Evolutionary conservation across 129 eudicot species (phyloP).

Genomic region (Sambucus nigra): DNA sequence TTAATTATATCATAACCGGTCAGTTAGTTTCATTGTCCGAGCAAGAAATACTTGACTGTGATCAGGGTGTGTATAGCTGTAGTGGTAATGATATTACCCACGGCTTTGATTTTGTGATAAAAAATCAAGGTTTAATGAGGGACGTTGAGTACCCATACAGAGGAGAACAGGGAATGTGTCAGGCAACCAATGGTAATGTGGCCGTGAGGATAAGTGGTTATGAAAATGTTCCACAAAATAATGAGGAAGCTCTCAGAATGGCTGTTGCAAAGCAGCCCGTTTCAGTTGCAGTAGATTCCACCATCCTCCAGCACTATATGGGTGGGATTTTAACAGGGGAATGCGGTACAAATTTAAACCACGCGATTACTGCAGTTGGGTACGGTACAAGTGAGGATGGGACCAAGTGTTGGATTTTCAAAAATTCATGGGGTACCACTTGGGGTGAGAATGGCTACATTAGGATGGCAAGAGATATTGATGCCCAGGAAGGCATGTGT

Average conservation of each 20-base stretch:
- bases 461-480: constrained; percentile 27
- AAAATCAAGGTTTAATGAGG: constrained; percentile 28
- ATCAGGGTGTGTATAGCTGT: constrained; percentile 29
- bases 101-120: constrained; percentile 28
- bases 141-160: constrained; percentile 41
- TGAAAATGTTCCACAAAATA: constrained; percentile 35
- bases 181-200: constrained; percentile 25
- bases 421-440: constrained; percentile 46
- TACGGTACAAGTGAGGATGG: constrained; percentile 37
- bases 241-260: constrained; percentile 32
- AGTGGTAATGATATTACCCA: constrained; percentile 27
- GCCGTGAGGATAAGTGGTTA: constrained; percentile 33
- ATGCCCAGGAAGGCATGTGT: constrained; percentile 32
- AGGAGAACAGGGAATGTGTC: constrained; percentile 24
- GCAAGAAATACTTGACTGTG: constrained; percentile 48
- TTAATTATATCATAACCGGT: constrained; percentile 29
- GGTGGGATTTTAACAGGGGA: constrained; percentile 31
- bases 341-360: constrained; percentile 32
- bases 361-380: constrained; percentile 49
- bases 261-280: constrained; percentile 52
- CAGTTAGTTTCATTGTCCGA: constrained; percentile 35
- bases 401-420: constrained; percentile 50
- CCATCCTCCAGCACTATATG: constrained; percentile 33
- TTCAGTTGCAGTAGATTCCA: constrained; percentile 33
- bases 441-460: constrained; percentile 51